Base-by-base conservation (phyloP, 768 basidiomycete species). In the Kwoniella europaea region DNA sequence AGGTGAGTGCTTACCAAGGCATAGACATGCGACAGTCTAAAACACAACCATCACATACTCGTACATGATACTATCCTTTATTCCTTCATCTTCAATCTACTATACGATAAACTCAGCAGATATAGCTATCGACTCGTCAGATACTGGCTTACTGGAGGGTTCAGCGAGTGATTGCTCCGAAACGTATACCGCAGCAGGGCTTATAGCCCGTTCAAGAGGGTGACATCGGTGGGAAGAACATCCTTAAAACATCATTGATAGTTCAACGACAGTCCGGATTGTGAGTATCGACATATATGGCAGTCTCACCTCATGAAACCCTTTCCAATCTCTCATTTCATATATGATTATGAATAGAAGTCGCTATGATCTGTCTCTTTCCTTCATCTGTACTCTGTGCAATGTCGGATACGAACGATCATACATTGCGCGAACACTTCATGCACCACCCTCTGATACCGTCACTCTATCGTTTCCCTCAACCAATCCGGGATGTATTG, bases 381-480 rank as follows among this genome's bases (percentile, higher is more conserved):
- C 35, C 35, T 54, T 50, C 35, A 41, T 24, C 50, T 44, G 43
- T 27, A 9, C 35, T 35, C 35, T 35, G 35, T 35, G 35, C 16
- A 58, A 29, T 10, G 64, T 35, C 35, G 57, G 57, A 42, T 57
- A 18, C 46, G 57, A 57, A 53, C 54, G 63, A 61, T 64, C 56
- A 52, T 63, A 76, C 63, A 41, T 27, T 78, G 77, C 68, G 72
- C 70, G 71, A 73, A 64, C 69, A 79, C 77, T 79, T 79, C 77
- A 79, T 76, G 77, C 77, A 79, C 77, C 77, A 79, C 77, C 77
- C 59, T 64, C 63, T 79, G 77, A 46, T 13, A 46, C 44, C 29
- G 3, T 29, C 29, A 6, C 29, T 29, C 24, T 24, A 24, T 24
- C 24, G 24, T 2, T 24, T 24, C 24, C 24, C 24, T 24, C 24